Evolutionary conservation across 768 basidiomycete species (phyloP).

Genomic region (Tulasnella sp.): DNA sequence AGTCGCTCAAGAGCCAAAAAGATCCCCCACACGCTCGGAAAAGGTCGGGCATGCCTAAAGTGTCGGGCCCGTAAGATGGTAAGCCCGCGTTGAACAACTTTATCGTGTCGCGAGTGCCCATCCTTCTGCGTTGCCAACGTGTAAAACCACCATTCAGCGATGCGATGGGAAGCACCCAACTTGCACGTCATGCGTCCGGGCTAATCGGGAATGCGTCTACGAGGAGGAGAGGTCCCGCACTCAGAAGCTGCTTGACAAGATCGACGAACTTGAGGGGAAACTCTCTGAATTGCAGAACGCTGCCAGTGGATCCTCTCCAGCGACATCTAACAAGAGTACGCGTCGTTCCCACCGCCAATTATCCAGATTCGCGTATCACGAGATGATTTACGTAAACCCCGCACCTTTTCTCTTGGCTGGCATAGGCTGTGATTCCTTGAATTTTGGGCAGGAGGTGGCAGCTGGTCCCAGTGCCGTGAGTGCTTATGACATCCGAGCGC

Average conservation of each 20-base stretch:
- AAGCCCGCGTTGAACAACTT: neutral
- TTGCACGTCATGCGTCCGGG: slow-evolving; percentile 6
- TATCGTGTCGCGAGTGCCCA: neutral
- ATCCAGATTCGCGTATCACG: neutral
- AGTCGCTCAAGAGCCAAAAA: neutral
- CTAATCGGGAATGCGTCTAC: slow-evolving; percentile 5
- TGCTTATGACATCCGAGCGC: neutral
- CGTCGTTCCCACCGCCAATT: neutral
- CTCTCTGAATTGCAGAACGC: neutral
- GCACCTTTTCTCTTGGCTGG: neutral
- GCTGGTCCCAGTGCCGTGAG: neutral
- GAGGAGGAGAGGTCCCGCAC: slow-evolving; percentile 6
- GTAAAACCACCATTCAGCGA: neutral
- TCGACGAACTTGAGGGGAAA: slow-evolving; percentile 3
- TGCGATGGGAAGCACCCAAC: slow-evolving; percentile 8
- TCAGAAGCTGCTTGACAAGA: slow-evolving; percentile 10
- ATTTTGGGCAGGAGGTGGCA: neutral
- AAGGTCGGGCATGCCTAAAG: slow-evolving; percentile 12
- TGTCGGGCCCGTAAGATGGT: slow-evolving; percentile 11
- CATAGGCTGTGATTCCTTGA: neutral
- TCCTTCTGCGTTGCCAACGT: neutral
- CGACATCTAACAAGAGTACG: neutral
- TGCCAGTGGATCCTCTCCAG: neutral
- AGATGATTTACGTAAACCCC: neutral
- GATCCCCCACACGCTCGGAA: slow-evolving; percentile 4